A percentile compares a stretch with the other conserved stretches of the same genome.
Evolutionary conservation across 106 monocot species (phyloP).

Genomic region (Allium sativum): DNA sequence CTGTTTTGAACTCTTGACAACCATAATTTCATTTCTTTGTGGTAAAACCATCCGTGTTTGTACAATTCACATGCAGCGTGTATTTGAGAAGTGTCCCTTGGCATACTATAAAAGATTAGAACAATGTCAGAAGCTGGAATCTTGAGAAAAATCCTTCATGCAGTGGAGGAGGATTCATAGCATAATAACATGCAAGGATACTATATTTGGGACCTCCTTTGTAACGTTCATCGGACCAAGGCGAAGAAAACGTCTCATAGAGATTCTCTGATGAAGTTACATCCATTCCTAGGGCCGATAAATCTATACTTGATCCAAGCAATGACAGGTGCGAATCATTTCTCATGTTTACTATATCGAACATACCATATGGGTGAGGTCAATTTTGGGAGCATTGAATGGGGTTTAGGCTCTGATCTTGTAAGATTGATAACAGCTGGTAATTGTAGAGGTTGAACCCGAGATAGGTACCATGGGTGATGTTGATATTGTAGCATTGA

Average conservation of each 20-base stretch:
- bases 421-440: conserved; percentile 53
- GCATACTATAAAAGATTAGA: conserved; percentile 97
- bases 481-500: conserved; percentile 70
- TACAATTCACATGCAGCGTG: conserved; percentile 58
- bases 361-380: conserved; percentile 57
- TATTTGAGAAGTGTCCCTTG: conserved; percentile 90
- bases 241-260: conserved; percentile 80
- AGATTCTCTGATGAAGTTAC: conserved; percentile 69
- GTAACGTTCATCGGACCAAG: conserved; percentile 69
- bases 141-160: conserved; percentile 58
- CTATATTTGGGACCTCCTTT: conserved; percentile 73
- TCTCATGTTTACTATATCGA: conserved; percentile 68
- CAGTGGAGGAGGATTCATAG: conserved; percentile 51
- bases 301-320: conserved; percentile 82
- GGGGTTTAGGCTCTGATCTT: conserved; percentile 65
- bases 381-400: conserved; percentile 29
- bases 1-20: conserved; percentile 50
- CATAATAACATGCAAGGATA: conserved; percentile 68
- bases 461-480: conserved; percentile 51
- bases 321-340: conserved; percentile 67
- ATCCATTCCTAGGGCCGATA: conserved; percentile 80
- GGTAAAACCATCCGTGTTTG: conserved; percentile 71
- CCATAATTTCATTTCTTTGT: conserved; percentile 65
- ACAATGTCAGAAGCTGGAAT: conserved; percentile 56
- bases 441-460: conserved; percentile 54